Conservation (phyloP, 2,329 filamentous ascomycete species). For the Mycogone perniciosa region DNA sequence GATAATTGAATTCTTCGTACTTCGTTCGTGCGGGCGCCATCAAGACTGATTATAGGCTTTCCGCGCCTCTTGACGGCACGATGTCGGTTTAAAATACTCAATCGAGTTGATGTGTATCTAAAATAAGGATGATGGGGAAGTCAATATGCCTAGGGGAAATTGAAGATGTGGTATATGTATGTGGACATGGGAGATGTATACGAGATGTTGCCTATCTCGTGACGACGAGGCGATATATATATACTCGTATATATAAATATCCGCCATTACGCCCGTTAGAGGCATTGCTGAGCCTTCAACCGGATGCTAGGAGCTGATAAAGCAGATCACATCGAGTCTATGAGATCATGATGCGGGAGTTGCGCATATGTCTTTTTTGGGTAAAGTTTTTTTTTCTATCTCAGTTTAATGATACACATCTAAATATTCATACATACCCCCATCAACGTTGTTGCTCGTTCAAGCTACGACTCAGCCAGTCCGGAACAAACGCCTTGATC, state of each 20-base stretch:
- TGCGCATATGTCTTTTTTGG: no score
- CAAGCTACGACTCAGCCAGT: slow-evolving; percentile 56
- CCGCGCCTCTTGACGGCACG: no score
- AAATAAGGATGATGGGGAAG: no score
- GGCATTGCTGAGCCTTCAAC: background rate
- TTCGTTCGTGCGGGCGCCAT: no score
- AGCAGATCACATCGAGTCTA: no score
- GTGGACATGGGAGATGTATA: background rate
- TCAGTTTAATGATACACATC: background rate
- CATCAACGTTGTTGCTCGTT: slow-evolving; percentile 21
- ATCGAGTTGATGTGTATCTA: no score
- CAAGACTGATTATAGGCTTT: no score
- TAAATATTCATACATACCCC: background rate
- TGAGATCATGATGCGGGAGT: no score
- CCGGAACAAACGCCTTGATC: slow-evolving; percentile 77
- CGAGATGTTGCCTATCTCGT: background rate
- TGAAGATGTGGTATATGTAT: background rate
- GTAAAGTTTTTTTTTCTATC: background rate
- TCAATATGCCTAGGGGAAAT: background rate
- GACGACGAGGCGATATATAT: background rate
- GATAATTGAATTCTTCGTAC: no score
- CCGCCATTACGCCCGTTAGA: no score
- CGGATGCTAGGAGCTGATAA: background rate
- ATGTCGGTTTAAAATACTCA: no score
- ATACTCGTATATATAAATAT: background rate